Base-by-base conservation (phyloP, 2,329 filamentous ascomycete genomes). In the Dendrostoma leiphaemia region DNA sequence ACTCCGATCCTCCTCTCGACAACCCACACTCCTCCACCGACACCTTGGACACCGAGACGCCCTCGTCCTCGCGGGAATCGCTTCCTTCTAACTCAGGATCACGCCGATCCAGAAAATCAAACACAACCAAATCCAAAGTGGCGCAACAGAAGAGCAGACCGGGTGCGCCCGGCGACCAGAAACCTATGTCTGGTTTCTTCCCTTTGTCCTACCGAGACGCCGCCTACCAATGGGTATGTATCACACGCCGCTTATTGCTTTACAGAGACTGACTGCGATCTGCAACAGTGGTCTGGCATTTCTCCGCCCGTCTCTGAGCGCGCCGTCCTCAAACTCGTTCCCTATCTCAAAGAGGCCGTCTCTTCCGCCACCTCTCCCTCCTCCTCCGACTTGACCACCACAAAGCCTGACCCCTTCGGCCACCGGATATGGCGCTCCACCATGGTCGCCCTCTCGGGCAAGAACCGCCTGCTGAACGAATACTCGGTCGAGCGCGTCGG, bases 151-250 rank as follows among this genome's bases (percentile, higher is more conserved):
- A 29, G 21, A 41, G 35, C 37, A 58, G 45, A 37, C 34, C 37
- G 44, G 38, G 23, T 24, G 35, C 34, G 12, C 44, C 35, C 53
- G 56, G 47, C 38, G 49, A 43, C 28, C 41, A 51, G 48, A 54
- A 52, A 15, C 68, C 75, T 62, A 63, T 91, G 90, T 67, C 70
- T 34, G 65, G 65, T 1, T 86, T 82, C 70, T 97, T 99, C 62
- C 92, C 94, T 2, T 74, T 97, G 21, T 87, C 91, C 47, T 96
- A 96, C 74, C 94, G 92, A 65, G 91, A 96, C 55, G 93, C 90
- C 15, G 90, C 91, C 59, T 87, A 82, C 62, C 93, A 97, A 79
- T 97, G 94, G 91, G 89, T 90, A 72, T 60, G 85, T 78, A 49
- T 48, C 31, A 24, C 45, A 24, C 10, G 28, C 3, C 31, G 24